Base-by-base conservation (phyloP, 2,329 filamentous ascomycete genomes). In the Sclerotinia minor region DNA sequence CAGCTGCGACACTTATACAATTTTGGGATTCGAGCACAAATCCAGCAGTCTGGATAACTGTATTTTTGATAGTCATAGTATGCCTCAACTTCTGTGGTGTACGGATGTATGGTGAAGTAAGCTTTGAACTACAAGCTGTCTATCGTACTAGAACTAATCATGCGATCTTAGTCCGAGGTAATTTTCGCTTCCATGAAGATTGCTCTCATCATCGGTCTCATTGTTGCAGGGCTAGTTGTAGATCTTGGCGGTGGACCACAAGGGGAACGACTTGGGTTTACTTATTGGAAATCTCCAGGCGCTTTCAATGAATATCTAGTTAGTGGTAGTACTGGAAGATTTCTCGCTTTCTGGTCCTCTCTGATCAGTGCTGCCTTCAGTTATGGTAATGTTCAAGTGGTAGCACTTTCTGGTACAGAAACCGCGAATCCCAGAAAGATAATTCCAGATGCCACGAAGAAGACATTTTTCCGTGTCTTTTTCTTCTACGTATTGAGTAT, bases 241-340 rank as follows among this genome's bases (percentile, higher is more conserved):
- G 84, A 87, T 72, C 82, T 89, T 3, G 88, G 88, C 35, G 88
- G 87, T 57, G 82, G 87, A 1, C 84, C 87, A 0, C 85, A 85
- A 21, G 83, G 82, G 0, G 81, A 85, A 24, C 80, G 83, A 11
- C 82, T 87, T 67, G 89, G 90, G 1, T 92, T 92, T 77, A 79
- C 81, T 50, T 91, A 90, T 77, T 93, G 90, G 90, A 84, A 81
- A 55, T 78, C 87, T 41, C 89, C 90, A 0, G 89, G 88, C 0
- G 86, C 89, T 0, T 89, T 90, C 71, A 86, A 88, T 49, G 84
- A 89, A 72, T 86, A 89, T 74, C 84, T 91, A 88, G 90, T 41
- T 81, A 88, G 5, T 24, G 45, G 80, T 83, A 74, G 50, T 84
- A 81, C 80, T 0, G 89, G 89, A 26, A 81, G 82, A 19, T 92